A percentile compares a stretch with the other conserved stretches of the same genome.
phyloP scores from a whole-genome alignment of 306 rosid genomes.

The Cucurbita pepo region DNA sequence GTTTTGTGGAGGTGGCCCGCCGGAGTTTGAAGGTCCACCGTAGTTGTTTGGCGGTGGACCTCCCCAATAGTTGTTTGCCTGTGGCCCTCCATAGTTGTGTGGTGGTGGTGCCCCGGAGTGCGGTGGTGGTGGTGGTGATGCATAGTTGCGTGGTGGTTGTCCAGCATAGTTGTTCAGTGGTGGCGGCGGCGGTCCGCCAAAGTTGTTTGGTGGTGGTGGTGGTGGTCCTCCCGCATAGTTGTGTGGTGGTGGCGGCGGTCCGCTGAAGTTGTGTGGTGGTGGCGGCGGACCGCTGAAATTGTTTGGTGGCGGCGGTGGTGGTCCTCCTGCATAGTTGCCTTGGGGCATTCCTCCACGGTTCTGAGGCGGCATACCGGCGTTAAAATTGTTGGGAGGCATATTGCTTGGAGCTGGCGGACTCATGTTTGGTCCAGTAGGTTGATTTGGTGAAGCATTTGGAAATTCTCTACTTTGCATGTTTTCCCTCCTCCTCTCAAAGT shows the following conservation, averaged over 20 bases:
- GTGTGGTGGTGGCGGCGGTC: slow-evolving; percentile 5
- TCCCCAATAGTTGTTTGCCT: not conserved
- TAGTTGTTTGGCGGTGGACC: slow-evolving; percentile 7
- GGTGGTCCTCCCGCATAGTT: not conserved
- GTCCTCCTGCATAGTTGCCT: not conserved
- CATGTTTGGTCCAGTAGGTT: not conserved
- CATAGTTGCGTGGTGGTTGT: not conserved
- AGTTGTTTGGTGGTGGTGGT: not conserved
- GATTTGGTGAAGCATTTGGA: slow-evolving; percentile 33
- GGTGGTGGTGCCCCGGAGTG: not conserved
- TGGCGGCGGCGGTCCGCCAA: not conserved
- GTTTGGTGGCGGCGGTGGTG: slow-evolving; percentile 14
- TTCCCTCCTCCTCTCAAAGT: slow-evolving; percentile 83
- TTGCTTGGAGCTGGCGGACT: slow-evolving; percentile 13
- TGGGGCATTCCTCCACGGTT: not conserved
- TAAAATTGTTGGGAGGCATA: slow-evolving; percentile 4
- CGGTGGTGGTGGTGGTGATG: not conserved
- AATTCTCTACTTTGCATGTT: slow-evolving; percentile 49
- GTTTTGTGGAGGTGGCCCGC: slow-evolving; percentile 17
- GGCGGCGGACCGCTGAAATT: not conserved
- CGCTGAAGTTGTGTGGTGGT: not conserved
- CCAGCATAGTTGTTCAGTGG: not conserved
- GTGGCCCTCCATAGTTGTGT: not conserved
- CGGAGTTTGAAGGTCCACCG: slow-evolving; percentile 2
- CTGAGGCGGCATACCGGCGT: not conserved